Percentiles rank a stretch among this genome's conserved stretches.
These are phyloP conservation scores for Lathyrus aphaca DNA, from an alignment of 306 rosid genomes.

Conservation along the genomic window DNA sequence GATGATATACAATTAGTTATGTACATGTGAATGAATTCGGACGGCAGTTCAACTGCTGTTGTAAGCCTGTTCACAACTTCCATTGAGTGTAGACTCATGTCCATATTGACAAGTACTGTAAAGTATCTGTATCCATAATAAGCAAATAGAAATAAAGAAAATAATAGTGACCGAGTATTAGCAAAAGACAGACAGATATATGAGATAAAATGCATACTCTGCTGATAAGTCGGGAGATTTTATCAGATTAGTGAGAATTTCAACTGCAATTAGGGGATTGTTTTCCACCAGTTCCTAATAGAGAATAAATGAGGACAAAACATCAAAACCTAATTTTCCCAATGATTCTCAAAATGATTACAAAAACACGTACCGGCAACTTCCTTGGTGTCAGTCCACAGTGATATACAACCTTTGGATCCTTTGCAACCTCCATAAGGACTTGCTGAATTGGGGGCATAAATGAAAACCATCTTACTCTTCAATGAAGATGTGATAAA, in stretches of 20 bases:
- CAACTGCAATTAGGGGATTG: conserved; percentile 94
- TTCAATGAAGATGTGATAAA: conserved; percentile 38
- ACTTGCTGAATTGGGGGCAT: conserved; percentile 69
- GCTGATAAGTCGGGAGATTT: conserved; percentile 84
- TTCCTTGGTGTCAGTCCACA: conserved; percentile 94
- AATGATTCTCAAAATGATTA: conserved; percentile 30
- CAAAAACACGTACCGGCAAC: conserved; percentile 72
- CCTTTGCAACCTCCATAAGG: conserved; percentile 70
- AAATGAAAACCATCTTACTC: conserved; percentile 44
- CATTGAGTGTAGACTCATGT: conserved; percentile 99
- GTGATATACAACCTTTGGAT: conserved; percentile 94
- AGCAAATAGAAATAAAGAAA: conserved; percentile 48
- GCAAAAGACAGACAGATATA: conserved; percentile 29
- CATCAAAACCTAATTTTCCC: conserved; percentile 20
- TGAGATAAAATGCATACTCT: conserved; percentile 61
- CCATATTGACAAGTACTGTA: conserved; percentile 97
- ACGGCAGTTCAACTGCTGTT: conserved; percentile 92
- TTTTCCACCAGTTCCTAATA: conserved; percentile 94
- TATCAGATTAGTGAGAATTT: conserved; percentile 89
- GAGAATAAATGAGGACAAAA: conserved; percentile 34
- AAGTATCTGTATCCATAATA: conserved; percentile 73
- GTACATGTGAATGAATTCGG: conserved; percentile 95
- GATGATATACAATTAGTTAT: conserved; percentile 97
- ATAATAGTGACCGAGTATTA: conserved; percentile 36
- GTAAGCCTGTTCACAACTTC: conserved; percentile 99